Conservation (phyloP, 176 grass and related monocot genomes). For the Oryza longistaminata region DNA sequence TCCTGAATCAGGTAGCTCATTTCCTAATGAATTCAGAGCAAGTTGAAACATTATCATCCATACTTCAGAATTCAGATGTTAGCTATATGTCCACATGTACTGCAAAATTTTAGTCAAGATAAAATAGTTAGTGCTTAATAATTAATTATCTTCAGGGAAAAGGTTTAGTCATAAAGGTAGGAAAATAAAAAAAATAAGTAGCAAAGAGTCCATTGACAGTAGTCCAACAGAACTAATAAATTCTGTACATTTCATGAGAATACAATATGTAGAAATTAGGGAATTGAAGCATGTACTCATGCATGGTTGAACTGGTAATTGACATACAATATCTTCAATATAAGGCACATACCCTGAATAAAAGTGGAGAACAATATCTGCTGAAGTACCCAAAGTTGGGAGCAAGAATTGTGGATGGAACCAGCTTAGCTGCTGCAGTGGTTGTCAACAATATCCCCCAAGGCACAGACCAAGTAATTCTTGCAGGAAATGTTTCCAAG, state of each 20-base stretch:
- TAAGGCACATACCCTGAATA: constrained; percentile 73
- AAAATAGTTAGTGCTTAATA: not conserved
- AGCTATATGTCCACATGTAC: not conserved
- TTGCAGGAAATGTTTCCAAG: constrained; percentile 67
- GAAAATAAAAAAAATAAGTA: not conserved
- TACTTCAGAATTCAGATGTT: not conserved
- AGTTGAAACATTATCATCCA: not conserved
- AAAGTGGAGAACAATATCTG: constrained; percentile 66
- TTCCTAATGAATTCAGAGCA: not conserved
- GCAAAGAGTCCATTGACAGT: not conserved
- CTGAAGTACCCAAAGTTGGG: constrained; percentile 75
- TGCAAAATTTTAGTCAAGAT: constrained; percentile 2
- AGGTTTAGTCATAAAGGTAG: not conserved
- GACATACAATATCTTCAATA: not conserved
- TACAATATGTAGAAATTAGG: not conserved
- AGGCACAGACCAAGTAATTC: constrained; percentile 60
- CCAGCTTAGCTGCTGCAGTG: constrained; percentile 78
- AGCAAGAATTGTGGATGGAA: constrained; percentile 85
- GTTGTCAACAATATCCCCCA: constrained; percentile 59
- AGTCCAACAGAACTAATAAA: not conserved
- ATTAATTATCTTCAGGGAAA: not conserved
- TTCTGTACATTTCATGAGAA: not conserved
- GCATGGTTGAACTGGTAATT: not conserved
- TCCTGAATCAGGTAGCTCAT: constrained; percentile 61
- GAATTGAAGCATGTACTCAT: not conserved